Conservation (phyloP, 345 rosid genomes). For the Pseudoturritis turrita region DNA sequence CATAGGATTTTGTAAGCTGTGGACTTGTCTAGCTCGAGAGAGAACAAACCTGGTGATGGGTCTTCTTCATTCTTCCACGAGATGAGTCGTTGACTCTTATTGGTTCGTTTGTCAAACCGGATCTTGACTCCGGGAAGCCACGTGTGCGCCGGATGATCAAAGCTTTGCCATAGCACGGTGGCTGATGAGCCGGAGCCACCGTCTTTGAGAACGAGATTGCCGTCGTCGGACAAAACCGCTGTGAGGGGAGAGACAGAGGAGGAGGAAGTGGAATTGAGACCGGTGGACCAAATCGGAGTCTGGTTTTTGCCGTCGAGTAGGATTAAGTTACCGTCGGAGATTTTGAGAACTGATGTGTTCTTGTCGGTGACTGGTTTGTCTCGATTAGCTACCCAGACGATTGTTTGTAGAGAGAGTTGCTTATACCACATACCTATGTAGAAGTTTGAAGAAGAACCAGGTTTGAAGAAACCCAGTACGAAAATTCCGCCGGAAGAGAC, state of each 20-base stretch:
- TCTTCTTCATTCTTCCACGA: slow-evolving; percentile 65
- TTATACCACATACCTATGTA: slow-evolving; percentile 74
- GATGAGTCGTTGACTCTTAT: slow-evolving; percentile 33
- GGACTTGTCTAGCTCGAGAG: slow-evolving; percentile 49
- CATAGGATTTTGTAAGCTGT: slow-evolving; percentile 49
- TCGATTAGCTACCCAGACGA: slow-evolving; percentile 82
- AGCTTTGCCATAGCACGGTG: slow-evolving; percentile 59
- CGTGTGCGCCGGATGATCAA: slow-evolving; percentile 58
- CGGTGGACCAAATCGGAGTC: slow-evolving; percentile 59
- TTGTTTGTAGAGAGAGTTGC: slow-evolving; percentile 26
- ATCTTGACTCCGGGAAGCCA: slow-evolving; percentile 75
- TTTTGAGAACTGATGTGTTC: slow-evolving; percentile 40
- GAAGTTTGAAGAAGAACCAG: slow-evolving; percentile 48
- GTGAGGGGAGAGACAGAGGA: slow-evolving; percentile 28
- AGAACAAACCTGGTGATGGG: slow-evolving; percentile 70
- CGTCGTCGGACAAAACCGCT: slow-evolving; percentile 52
- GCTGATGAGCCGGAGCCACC: slow-evolving; percentile 15
- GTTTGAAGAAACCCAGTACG: slow-evolving; percentile 63
- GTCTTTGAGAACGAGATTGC: slow-evolving; percentile 57
- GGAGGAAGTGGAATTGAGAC: slow-evolving; percentile 32
- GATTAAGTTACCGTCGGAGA: slow-evolving; percentile 64
- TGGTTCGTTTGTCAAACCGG: slow-evolving; percentile 40
- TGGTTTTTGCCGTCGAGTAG: slow-evolving; percentile 44
- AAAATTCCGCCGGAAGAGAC: slow-evolving; percentile 45
- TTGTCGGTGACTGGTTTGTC: slow-evolving; percentile 48